A percentile compares a stretch with the other conserved stretches of the same genome.
Conservation (phyloP, 2,329 filamentous ascomycete genomes). For the Trichoderma arundinaceum region DNA sequence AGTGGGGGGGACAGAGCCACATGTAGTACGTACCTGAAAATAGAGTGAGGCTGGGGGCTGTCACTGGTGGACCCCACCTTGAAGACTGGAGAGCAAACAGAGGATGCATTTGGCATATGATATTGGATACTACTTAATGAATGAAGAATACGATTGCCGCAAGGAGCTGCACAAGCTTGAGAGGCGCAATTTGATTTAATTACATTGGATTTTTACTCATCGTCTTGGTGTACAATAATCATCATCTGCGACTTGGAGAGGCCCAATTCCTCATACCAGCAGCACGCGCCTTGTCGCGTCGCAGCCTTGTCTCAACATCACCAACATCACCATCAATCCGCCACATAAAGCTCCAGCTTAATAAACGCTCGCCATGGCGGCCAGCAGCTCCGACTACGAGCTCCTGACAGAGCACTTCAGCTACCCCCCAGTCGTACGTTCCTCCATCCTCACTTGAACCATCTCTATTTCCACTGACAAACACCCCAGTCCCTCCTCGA, state of each 20-base stretch:
- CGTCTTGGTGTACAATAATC: too few species aligned
- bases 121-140: too few species aligned
- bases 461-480: background rate
- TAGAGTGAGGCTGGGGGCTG: background rate
- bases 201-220: too few species aligned
- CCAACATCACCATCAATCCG: background rate
- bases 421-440: conserved; percentile 85
- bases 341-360: conserved; percentile 10
- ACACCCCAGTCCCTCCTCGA: conserved; percentile 79
- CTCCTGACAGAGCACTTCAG: conserved; percentile 95
- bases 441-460: conserved; percentile 26
- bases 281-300: conserved; percentile 32
- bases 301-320: conserved; percentile 1
- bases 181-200: background rate
- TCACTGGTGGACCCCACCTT: background rate
- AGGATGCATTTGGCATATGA: too few species aligned
- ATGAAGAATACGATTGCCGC: too few species aligned
- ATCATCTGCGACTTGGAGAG: background rate
- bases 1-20: background rate
- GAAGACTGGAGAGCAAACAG: too few species aligned
- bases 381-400: conserved; percentile 59
- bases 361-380: conserved; percentile 38
- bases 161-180: too few species aligned
- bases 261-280: background rate
- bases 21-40: conserved; percentile 10